phyloP scores from a whole-genome alignment of 192 early-diverging fungal genomes.

The Entomortierella parvispora region DNA sequence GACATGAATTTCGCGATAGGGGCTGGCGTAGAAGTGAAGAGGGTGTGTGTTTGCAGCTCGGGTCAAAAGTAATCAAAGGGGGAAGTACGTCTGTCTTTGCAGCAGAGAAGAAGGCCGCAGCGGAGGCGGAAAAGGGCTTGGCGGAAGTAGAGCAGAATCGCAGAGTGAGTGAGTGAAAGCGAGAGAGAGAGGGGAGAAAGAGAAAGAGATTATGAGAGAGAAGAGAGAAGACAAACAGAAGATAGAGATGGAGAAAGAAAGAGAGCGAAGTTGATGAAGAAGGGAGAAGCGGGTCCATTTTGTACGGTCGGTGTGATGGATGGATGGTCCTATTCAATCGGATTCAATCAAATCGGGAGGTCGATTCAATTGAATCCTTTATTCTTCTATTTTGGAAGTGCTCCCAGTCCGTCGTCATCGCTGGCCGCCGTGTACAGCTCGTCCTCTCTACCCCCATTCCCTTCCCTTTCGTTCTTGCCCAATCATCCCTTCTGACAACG shows the following conservation, averaged over 20 bases:
- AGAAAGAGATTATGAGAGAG: background rate
- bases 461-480: no score
- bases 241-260: background rate
- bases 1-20: conserved; percentile 9
- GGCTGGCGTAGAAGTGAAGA: background rate
- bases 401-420: no score
- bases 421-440: no score
- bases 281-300: background rate
- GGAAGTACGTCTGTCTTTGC: no score
- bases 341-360: conserved; percentile 21
- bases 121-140: background rate
- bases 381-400: no score
- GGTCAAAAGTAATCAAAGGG: no score
- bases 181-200: background rate
- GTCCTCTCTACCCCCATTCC: no score
- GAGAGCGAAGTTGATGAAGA: conserved; percentile 1
- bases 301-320: no score
- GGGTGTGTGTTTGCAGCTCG: background rate
- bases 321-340: conserved; percentile 15
- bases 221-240: background rate
- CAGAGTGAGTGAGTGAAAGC: background rate
- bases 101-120: background rate
- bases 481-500: no score
- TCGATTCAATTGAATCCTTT: background rate
- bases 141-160: background rate